These are phyloP conservation scores for Acanthamoeba royreba DNA, from an alignment of 208 protist species.

Conservation along the genomic window DNA sequence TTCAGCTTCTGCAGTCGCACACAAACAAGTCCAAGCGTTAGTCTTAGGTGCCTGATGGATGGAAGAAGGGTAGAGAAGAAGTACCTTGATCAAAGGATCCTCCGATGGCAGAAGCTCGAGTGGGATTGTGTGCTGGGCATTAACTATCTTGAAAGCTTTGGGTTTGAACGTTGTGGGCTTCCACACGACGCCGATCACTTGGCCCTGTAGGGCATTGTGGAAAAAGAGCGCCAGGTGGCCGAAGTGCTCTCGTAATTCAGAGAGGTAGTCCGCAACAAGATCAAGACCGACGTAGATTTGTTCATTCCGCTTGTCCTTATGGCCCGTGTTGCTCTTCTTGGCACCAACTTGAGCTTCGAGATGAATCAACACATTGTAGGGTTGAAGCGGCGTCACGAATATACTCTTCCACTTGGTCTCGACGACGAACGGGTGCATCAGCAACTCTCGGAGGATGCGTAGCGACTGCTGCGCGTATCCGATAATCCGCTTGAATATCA, in stretches of 20 bases:
- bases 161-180: not conserved
- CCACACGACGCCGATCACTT: constrained; percentile 12
- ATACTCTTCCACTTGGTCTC: not conserved
- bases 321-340: not conserved
- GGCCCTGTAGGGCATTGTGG: not conserved
- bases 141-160: not conserved
- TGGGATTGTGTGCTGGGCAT: not conserved
- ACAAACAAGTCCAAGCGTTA: not conserved
- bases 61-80: not conserved
- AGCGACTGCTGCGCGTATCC: not conserved
- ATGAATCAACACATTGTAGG: not conserved
- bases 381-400: not conserved
- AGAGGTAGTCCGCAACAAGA: not conserved
- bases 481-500: not conserved
- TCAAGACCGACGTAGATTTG: not conserved
- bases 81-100: not conserved
- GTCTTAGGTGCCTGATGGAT: not conserved
- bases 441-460: not conserved
- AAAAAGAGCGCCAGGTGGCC: not conserved
- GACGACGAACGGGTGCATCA: not conserved
- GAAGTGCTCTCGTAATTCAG: not conserved
- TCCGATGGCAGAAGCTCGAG: not conserved
- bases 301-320: not conserved
- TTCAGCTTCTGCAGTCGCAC: not conserved
- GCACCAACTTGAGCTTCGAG: not conserved